Percentiles rank a stretch among this genome's conserved stretches.
These are phyloP conservation scores for Chalciporus sphaerocephalus DNA, from an alignment of 768 basidiomycete species.

Conservation along the genomic window DNA sequence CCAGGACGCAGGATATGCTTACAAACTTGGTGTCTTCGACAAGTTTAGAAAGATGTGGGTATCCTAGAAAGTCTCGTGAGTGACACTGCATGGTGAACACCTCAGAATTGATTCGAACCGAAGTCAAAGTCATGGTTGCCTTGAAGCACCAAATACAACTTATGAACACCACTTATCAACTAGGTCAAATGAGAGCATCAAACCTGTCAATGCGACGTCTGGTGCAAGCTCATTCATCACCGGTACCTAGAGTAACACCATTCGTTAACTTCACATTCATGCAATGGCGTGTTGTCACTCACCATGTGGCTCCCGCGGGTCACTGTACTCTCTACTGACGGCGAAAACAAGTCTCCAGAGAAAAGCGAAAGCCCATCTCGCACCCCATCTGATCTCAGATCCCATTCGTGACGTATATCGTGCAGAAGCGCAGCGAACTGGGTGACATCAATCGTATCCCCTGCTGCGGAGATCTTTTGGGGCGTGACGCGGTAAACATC, in stretches of 20 bases:
- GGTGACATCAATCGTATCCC: slow-evolving; percentile 76
- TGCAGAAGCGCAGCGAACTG: slow-evolving; percentile 77
- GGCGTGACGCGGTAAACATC: slow-evolving; percentile 79
- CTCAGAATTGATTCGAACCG: slow-evolving; percentile 38
- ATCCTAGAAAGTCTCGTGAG: slow-evolving; percentile 38
- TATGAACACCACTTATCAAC: slow-evolving; percentile 5
- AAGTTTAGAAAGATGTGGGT: slow-evolving; percentile 61
- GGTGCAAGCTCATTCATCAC: slow-evolving; percentile 78
- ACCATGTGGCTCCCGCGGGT: slow-evolving; percentile 93
- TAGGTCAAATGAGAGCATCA: slow-evolving; percentile 18
- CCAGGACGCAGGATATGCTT: slow-evolving; percentile 22
- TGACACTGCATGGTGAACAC: not conserved
- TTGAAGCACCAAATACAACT: slow-evolving; percentile 22
- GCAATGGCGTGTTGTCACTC: slow-evolving; percentile 14
- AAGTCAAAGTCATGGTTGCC: slow-evolving; percentile 95
- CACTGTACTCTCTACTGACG: slow-evolving; percentile 81
- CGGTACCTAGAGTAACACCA: slow-evolving; percentile 69
- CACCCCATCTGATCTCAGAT: slow-evolving; percentile 40
- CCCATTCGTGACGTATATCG: slow-evolving; percentile 58
- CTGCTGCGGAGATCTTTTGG: slow-evolving; percentile 56
- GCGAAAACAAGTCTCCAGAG: slow-evolving; percentile 87
- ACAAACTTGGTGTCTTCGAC: slow-evolving; percentile 74
- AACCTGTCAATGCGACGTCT: slow-evolving; percentile 77
- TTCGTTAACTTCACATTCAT: not conserved
- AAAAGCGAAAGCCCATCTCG: slow-evolving; percentile 78